Conservation (phyloP, 2,329 filamentous ascomycete species). For the Penicillium italicum region DNA sequence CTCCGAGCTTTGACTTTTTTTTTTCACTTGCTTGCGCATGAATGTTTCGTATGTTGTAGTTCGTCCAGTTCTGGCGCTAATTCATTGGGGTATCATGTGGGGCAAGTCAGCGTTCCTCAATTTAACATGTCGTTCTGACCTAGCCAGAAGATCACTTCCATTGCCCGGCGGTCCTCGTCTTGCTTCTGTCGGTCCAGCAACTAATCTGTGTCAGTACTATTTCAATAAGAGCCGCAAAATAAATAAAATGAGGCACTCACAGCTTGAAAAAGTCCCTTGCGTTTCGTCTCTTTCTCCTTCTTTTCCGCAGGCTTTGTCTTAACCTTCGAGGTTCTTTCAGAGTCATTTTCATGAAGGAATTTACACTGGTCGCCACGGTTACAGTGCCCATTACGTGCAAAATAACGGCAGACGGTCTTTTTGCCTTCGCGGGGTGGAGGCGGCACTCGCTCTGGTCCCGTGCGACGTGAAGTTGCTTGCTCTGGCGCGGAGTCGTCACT, state of each 20-base stretch:
- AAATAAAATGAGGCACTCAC: conserved; percentile 28
- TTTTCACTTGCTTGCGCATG: background rate
- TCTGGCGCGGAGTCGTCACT: conserved; percentile 41
- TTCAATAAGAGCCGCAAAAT: background rate
- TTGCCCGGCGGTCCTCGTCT: conserved; percentile 41
- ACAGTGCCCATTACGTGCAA: conserved; percentile 42
- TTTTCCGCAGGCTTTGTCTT: conserved; percentile 25
- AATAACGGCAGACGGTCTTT: conserved; percentile 39
- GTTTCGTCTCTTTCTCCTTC: conserved; percentile 25
- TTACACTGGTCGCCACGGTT: conserved; percentile 42
- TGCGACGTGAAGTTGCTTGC: conserved; percentile 39
- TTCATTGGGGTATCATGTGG: conserved; percentile 7
- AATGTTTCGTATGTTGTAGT: background rate
- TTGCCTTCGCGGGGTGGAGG: conserved; percentile 37
- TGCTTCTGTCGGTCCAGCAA: conserved; percentile 43
- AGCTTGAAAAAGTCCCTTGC: conserved; percentile 45
- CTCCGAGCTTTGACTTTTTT: conserved; percentile 2
- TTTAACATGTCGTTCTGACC: conserved; percentile 33
- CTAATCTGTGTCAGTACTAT: conserved; percentile 21
- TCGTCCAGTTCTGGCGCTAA: background rate
- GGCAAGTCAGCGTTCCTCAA: background rate
- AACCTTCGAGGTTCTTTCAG: conserved; percentile 28
- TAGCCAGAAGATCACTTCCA: conserved; percentile 43
- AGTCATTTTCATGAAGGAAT: conserved; percentile 39
- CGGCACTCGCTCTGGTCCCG: conserved; percentile 39